phyloP scores from a whole-genome alignment of 495 filamentous ascomycete species.

The Aspergillus taichungensis region DNA sequence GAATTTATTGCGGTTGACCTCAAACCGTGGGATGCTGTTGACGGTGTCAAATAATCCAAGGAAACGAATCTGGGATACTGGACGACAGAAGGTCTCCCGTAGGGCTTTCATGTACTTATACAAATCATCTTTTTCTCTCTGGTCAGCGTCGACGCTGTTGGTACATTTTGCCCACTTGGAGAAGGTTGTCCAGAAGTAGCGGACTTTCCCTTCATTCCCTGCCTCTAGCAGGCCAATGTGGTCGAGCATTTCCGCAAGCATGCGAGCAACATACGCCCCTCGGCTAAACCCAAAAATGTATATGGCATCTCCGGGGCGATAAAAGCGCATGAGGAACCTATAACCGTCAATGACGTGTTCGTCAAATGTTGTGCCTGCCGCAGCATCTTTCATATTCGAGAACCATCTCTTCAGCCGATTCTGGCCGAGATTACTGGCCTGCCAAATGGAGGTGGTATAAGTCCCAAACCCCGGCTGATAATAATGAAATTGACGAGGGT shows the following conservation, averaged over 20 bases:
- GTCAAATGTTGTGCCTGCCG: conserved; percentile 59
- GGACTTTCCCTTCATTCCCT: conserved; percentile 72
- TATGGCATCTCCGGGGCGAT: conserved; percentile 60
- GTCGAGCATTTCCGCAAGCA: conserved; percentile 75
- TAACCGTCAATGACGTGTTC: conserved; percentile 74
- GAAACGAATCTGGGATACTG: conserved; percentile 48
- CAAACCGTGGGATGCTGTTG: conserved; percentile 65
- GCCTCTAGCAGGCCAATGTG: conserved; percentile 61
- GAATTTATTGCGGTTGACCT: conserved; percentile 45
- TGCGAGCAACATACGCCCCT: conserved; percentile 70
- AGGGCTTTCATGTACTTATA: conserved; percentile 60
- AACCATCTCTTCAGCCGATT: conserved; percentile 56
- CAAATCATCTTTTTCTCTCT: conserved; percentile 47
- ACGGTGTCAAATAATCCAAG: conserved; percentile 37
- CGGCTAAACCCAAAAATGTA: conserved; percentile 74
- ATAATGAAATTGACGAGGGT: conserved; percentile 7
- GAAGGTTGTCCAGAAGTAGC: conserved; percentile 67
- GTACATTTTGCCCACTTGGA: conserved; percentile 60
- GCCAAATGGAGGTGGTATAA: conserved; percentile 49
- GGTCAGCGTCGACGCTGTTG: conserved; percentile 20
- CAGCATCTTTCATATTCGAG: conserved; percentile 60
- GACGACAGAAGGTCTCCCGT: conserved; percentile 62
- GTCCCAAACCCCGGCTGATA: conserved; percentile 59
- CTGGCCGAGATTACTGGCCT: conserved; percentile 45
- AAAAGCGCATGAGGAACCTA: conserved; percentile 78